phyloP scores from a whole-genome alignment of 2,329 filamentous ascomycete species.

The Tolypocladium paradoxum region DNA sequence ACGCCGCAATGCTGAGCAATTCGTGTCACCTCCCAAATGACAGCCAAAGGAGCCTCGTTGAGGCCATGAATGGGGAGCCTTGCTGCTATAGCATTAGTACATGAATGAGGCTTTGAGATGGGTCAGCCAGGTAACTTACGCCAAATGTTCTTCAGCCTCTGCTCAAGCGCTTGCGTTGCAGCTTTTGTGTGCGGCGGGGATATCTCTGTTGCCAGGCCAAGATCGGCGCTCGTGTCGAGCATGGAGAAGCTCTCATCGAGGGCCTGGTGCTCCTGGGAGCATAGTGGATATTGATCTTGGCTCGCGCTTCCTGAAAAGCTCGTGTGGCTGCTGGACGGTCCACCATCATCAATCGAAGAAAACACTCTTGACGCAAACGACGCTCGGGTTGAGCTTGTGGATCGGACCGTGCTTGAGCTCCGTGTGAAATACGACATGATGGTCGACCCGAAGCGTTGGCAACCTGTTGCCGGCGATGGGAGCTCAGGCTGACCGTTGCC shows the following conservation, averaged over 20 bases:
- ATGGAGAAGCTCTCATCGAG: constrained; percentile 6
- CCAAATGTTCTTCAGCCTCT: constrained; percentile 25
- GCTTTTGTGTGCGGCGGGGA: neutral
- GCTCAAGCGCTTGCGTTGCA: constrained; percentile 4
- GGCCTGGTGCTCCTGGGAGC: constrained; percentile 2
- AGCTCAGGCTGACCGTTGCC: neutral
- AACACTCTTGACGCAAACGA: constrained; percentile 3
- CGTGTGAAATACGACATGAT: neutral
- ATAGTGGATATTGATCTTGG: constrained; percentile 1
- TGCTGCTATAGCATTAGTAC: constrained; percentile 13
- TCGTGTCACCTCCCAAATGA: constrained; percentile 42
- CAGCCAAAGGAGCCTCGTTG: constrained; percentile 32
- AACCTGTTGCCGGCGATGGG: neutral
- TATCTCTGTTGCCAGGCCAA: no score
- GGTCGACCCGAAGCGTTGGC: neutral
- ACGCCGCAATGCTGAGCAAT: constrained; percentile 35
- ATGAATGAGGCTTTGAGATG: neutral
- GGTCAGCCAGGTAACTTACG: constrained; percentile 19
- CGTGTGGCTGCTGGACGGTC: constrained; percentile 18
- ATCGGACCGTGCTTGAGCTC: neutral
- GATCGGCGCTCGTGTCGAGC: neutral
- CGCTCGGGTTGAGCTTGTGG: neutral
- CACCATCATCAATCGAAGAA: constrained; percentile 7
- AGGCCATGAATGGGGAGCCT: constrained; percentile 27
- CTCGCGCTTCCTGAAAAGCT: constrained; percentile 12